Evolutionary conservation across 495 filamentous ascomycete genomes (phyloP), one percentile per base, ranked within the genome.

Genomic region (Podospora comata): DNA sequence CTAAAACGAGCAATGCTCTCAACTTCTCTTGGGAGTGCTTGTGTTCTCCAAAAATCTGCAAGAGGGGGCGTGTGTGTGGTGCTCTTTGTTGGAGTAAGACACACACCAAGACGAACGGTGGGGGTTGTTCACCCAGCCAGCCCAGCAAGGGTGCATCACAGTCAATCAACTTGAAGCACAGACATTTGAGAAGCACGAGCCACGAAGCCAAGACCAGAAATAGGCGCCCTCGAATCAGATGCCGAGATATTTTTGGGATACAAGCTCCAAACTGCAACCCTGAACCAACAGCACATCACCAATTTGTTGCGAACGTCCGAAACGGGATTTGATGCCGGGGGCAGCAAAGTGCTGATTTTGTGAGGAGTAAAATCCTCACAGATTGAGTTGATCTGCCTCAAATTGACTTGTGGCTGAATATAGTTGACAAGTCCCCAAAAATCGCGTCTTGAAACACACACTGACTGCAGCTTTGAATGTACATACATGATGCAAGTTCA

Each of bases 161-260:
- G 39, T 48, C 39, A 48, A 48, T 48, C 39, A 48, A 13, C 39
- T 48, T 48, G 39, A 48, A 48, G 39, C 39, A 48, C 39, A 18
- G 39, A 48, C 39, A 48, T 48, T 16, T 48, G 39, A 48, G 39
- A 48, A 48, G 39, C 39, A 48, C 39, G 39, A 48, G 39, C 39
- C 39, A 48, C 39, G 39, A 48, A 48, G 39, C 39, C 39, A 48
- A 48, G 39, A 48, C 39, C 39, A 48, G 32, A 23, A 48, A 19
- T 63, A 63, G 32, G 61, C 61, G 61, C 61, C 61, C 32, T 63
- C 61, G 26, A 63, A 63, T 63, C 30, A 48, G 15, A 63, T 44
- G 19, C 4, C 20, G 27, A 44, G 61, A 63, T 63, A 63, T 63
- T 32, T 63, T 63, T 63, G 61, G 60, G 32, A 20, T 48, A 48